Conservation (phyloP, 2,329 filamentous ascomycete species). For the Daldinia sp. region DNA sequence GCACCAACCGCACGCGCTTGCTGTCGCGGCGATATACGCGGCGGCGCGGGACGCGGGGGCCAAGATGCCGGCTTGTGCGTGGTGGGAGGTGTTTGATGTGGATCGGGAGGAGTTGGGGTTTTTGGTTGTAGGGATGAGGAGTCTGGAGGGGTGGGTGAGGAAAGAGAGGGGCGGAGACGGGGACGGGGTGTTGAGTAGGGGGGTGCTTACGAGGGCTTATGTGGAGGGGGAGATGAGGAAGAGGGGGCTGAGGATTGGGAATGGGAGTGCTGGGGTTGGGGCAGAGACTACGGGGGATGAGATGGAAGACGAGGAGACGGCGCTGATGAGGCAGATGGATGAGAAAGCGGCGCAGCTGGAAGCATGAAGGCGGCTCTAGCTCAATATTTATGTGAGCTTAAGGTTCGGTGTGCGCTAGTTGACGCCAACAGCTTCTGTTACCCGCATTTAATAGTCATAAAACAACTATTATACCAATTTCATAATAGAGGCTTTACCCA, state of each 20-base stretch:
- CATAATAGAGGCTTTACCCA: background rate
- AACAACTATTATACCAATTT: background rate
- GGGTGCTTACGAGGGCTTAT: conserved; percentile 65
- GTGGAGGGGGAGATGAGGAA: conserved; percentile 68
- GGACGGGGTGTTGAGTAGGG: conserved; percentile 53
- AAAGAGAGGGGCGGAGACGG: conserved; percentile 65
- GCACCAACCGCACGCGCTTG: conserved; percentile 86
- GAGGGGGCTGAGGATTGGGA: conserved; percentile 53
- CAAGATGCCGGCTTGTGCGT: conserved; percentile 83
- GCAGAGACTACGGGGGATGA: conserved; percentile 33
- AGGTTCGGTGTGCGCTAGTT: background rate
- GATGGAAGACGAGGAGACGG: conserved; percentile 52
- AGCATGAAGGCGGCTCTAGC: background rate
- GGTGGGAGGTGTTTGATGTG: conserved; percentile 99
- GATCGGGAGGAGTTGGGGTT: conserved; percentile 95
- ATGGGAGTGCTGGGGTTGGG: conserved; percentile 45
- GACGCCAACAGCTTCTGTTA: background rate
- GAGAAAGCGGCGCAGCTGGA: conserved; percentile 45
- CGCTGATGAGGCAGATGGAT: conserved; percentile 54
- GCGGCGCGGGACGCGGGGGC: conserved; percentile 79
- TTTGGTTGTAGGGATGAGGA: conserved; percentile 84
- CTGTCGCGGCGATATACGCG: conserved; percentile 90
- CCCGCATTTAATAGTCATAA: background rate
- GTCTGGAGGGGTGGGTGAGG: conserved; percentile 74
- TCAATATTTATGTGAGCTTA: background rate